Percentiles rank a stretch among this genome's conserved stretches.
Evolutionary conservation across 2,329 filamentous ascomycete species (phyloP).

Genomic region (Cytospora chrysosperma): DNA sequence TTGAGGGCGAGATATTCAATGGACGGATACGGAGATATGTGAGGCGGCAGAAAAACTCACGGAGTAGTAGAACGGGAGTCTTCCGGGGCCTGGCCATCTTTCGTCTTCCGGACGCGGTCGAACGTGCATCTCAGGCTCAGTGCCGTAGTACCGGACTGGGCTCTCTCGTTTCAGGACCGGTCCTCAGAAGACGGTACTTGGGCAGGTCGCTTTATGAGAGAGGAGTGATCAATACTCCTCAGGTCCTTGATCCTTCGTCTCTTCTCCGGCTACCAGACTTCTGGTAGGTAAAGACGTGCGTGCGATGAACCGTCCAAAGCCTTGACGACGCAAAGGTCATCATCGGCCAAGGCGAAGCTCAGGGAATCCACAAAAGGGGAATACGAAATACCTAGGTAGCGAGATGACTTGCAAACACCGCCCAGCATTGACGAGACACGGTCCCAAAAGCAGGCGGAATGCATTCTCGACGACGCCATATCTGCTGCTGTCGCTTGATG

Average conservation of each 20-base stretch:
- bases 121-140: conserved; percentile 7
- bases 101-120: conserved; percentile 8
- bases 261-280: neutral
- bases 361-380: neutral
- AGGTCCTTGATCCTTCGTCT: neutral
- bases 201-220: neutral
- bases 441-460: neutral
- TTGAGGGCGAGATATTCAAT: too few species aligned
- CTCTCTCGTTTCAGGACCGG: neutral
- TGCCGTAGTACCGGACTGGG: neutral
- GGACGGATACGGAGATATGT: neutral
- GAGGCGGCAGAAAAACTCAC: neutral
- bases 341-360: neutral
- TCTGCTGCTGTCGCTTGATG: neutral
- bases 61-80: conserved; percentile 21
- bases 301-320: neutral
- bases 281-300: neutral
- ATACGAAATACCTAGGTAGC: neutral
- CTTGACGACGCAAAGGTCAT: neutral
- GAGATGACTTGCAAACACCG: neutral
- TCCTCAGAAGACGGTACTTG: neutral
- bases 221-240: neutral
- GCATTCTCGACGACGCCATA: neutral
- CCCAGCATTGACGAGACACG: neutral
- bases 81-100: conserved; percentile 9